Evolutionary conservation across 495 filamentous ascomycete species (phyloP).

Genomic region (Annulohypoxylon moriforme): DNA sequence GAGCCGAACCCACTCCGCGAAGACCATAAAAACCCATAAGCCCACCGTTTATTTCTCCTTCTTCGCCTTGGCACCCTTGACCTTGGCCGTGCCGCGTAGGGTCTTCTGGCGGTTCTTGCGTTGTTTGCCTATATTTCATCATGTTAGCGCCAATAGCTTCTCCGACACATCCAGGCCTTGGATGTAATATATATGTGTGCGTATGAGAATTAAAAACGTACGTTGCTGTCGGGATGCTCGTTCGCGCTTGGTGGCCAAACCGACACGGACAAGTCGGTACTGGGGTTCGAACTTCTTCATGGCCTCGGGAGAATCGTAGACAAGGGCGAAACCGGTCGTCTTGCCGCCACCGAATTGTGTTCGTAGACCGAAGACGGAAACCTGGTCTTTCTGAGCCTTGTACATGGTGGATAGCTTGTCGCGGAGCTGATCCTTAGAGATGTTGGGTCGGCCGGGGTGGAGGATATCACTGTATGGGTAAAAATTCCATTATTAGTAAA

Average conservation of each 20-base stretch:
- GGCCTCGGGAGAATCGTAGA: slow-evolving; percentile 97
- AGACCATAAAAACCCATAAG: slow-evolving; percentile 45
- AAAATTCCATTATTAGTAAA: neutral
- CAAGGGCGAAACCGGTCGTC: slow-evolving; percentile 97
- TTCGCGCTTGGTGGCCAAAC: slow-evolving; percentile 91
- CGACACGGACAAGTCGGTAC: slow-evolving; percentile 94
- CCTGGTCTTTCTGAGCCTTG: slow-evolving; percentile 96
- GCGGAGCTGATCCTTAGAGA: slow-evolving; percentile 98
- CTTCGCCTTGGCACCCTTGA: slow-evolving; percentile 84
- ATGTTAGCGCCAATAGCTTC: slow-evolving; percentile 49
- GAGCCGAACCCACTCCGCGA: slow-evolving; percentile 43
- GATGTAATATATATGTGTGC: neutral
- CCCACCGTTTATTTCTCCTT: slow-evolving; percentile 63
- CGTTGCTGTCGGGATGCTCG: slow-evolving; percentile 97
- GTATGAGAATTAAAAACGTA: slow-evolving; percentile 73
- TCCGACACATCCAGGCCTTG: neutral
- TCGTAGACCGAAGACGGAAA: slow-evolving; percentile 97
- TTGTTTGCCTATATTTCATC: slow-evolving; percentile 86
- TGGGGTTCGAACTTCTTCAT: slow-evolving; percentile 99
- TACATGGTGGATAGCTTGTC: slow-evolving; percentile 93
- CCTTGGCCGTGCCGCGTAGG: slow-evolving; percentile 94
- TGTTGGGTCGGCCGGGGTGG: slow-evolving; percentile 97
- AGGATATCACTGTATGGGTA: slow-evolving; percentile 85
- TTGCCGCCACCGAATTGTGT: slow-evolving; percentile 99
- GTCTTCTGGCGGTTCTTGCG: slow-evolving; percentile 99